A percentile compares a stretch with the other conserved stretches of the same genome.
Conservation (phyloP, 228 moss, liverwort and hornwort genomes). For the Sphagnum magellanicum region DNA sequence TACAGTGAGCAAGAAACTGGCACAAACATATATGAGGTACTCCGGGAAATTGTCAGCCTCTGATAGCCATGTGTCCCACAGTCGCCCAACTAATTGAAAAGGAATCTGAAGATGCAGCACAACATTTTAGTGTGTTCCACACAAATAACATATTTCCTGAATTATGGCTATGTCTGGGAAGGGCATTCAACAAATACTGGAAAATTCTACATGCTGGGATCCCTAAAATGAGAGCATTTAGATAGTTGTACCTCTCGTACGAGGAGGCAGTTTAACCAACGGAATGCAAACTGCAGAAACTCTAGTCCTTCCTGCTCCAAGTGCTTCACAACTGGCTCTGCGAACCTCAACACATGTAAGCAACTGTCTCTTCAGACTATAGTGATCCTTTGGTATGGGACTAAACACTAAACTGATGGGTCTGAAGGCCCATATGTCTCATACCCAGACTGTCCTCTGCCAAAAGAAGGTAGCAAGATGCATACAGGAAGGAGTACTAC, state of each 20-base stretch:
- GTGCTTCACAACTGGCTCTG: slow-evolving; percentile 95
- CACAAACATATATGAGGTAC: slow-evolving; percentile 95
- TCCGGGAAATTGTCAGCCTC: slow-evolving; percentile 98
- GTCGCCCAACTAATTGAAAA: slow-evolving; percentile 81
- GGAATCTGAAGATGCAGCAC: slow-evolving; percentile 56
- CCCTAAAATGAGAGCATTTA: no score
- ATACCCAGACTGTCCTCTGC: no score
- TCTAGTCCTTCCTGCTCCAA: slow-evolving; percentile 92
- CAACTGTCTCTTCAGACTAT: background rate
- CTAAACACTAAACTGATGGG: no score
- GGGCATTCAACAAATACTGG: background rate
- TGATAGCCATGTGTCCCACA: slow-evolving; percentile 97
- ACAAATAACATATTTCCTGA: no score
- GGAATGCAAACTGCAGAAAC: slow-evolving; percentile 95
- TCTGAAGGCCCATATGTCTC: no score
- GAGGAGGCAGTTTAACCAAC: slow-evolving; percentile 97
- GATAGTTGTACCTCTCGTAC: slow-evolving; percentile 76
- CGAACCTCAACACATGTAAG: background rate
- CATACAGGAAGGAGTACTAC: no score
- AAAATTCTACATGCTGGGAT: no score
- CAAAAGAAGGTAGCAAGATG: no score
- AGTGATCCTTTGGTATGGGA: no score
- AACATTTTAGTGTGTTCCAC: no score
- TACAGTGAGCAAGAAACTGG: slow-evolving; percentile 97
- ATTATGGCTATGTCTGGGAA: no score